Conservation (phyloP, 176 grass and related monocot genomes). For the Melocanna baccifera region DNA sequence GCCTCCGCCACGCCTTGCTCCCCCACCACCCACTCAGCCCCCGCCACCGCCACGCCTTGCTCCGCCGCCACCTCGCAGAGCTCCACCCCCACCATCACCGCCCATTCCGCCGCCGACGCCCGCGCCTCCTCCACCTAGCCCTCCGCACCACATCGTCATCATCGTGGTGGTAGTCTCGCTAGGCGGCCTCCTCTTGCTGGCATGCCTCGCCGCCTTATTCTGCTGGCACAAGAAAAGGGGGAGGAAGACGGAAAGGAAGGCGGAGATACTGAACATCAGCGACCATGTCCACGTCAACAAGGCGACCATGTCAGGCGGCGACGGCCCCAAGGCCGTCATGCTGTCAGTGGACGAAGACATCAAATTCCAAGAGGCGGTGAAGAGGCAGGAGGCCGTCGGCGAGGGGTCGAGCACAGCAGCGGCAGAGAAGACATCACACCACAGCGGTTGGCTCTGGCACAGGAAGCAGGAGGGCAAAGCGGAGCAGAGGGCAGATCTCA, state of each 20-base stretch:
- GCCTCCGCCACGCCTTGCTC: not conserved
- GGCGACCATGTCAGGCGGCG: constrained; percentile 25
- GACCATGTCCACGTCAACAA: constrained; percentile 61
- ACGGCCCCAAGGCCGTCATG: constrained; percentile 27
- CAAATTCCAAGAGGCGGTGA: constrained; percentile 49
- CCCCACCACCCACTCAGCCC: not conserved
- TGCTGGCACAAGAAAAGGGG: constrained; percentile 72
- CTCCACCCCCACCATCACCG: constrained; percentile 41
- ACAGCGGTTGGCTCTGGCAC: constrained; percentile 40
- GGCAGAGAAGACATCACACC: not conserved
- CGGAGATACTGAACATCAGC: constrained; percentile 49
- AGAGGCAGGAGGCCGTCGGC: constrained; percentile 34
- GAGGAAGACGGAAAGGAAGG: constrained; percentile 32
- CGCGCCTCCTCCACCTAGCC: constrained; percentile 38
- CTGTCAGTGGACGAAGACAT: constrained; percentile 67
- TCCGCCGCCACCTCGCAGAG: constrained; percentile 28
- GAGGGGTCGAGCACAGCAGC: not conserved
- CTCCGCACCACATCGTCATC: constrained; percentile 53
- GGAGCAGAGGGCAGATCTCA: constrained; percentile 30
- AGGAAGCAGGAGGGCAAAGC: constrained; percentile 37
- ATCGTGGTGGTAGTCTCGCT: constrained; percentile 67
- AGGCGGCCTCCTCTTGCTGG: constrained; percentile 61
- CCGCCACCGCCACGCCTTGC: constrained; percentile 19
- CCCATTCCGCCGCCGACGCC: constrained; percentile 23
- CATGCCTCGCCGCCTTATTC: constrained; percentile 53